Evolutionary conservation across 2,329 filamentous ascomycete genomes (phyloP), one percentile per base, ranked within the genome.

Genomic region (Ascochyta viciae-villosae): DNA sequence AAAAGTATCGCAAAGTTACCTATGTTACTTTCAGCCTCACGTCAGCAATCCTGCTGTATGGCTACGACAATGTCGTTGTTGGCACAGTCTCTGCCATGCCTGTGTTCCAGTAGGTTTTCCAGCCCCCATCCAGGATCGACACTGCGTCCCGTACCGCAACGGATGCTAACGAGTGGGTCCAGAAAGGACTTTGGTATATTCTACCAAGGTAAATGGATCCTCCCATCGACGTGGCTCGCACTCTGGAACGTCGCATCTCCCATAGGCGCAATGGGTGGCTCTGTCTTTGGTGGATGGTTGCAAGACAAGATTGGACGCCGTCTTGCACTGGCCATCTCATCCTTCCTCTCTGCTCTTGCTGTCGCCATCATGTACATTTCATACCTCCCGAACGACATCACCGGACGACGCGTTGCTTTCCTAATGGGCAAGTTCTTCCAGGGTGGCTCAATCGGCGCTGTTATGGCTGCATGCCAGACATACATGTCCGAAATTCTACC

Each of bases 401-500:
- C 57, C n/a, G 57, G 62, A 5, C 68, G 70, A 29, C 68, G 70
- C 15, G 64, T 62, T 24, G 61, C 60, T 9, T 82, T 82, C 61
- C 72, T 82, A 4, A 71, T 74, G 1, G 81, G 77, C 34, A 81
- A 82, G 54, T 70, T 79, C n/a, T 63, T 81, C 16, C 78, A 81
- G 50, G 80, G 81, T 8, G 65, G 76, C 42, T 73, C 78, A 1
- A 76, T 82, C 34, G 81, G 81, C 12, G 75, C 79, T 42, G 71
- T 81, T 49, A 78, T 78, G 67, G 60, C 67, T 3, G 49, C 66
- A 10, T 61, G 63, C n/a, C 68, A 72, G 29, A 83, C 81, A 0
- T 83, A 82, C 68, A 76, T 82, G 61, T 82, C 81, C 13, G 82
- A 84, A 58, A 78, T 81, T n/a, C 66, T 80, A 1, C 81, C 82